Conservation (phyloP, 495 filamentous ascomycete genomes). For the Halenospora varia region DNA sequence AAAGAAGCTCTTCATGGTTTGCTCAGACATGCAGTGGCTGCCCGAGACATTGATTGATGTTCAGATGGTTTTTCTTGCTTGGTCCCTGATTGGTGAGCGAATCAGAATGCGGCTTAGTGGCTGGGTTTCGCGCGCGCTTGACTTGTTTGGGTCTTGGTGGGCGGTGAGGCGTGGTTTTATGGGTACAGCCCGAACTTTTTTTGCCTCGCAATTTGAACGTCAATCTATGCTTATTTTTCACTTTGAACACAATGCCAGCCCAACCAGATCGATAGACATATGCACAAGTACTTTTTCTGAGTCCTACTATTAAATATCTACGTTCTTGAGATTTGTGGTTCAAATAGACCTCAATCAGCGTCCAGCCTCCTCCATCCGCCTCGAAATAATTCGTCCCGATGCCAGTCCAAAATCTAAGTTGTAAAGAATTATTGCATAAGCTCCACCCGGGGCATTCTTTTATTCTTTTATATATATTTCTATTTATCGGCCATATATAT, state of each 20-base stretch:
- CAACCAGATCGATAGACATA: constrained; percentile 3
- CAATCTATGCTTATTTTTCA: neutral
- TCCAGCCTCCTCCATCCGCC: neutral
- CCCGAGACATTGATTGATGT: constrained; percentile 14
- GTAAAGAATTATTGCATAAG: constrained; percentile 12
- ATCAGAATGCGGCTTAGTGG: neutral
- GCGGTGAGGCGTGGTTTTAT: neutral
- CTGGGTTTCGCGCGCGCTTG: neutral
- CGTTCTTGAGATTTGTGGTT: neutral
- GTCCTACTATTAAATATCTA: neutral
- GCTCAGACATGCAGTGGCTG: constrained; percentile 5
- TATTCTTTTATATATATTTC: constrained; percentile 22
- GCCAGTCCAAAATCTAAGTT: constrained; percentile 6
- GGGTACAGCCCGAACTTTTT: neutral
- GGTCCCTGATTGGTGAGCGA: neutral
- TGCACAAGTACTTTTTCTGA: neutral
- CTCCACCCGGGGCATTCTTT: constrained; percentile 20
- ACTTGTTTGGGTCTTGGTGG: neutral
- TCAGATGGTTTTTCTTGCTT: neutral
- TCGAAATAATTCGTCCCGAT: constrained; percentile 9
- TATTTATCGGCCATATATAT: neutral
- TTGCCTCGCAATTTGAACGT: neutral
- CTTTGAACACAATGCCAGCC: neutral
- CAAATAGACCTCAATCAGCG: neutral
- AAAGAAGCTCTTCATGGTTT: constrained; percentile 17